These are phyloP conservation scores for Globisporangium radiosum DNA, from an alignment of 352 stramenopile genomes.

Conservation along the genomic window DNA sequence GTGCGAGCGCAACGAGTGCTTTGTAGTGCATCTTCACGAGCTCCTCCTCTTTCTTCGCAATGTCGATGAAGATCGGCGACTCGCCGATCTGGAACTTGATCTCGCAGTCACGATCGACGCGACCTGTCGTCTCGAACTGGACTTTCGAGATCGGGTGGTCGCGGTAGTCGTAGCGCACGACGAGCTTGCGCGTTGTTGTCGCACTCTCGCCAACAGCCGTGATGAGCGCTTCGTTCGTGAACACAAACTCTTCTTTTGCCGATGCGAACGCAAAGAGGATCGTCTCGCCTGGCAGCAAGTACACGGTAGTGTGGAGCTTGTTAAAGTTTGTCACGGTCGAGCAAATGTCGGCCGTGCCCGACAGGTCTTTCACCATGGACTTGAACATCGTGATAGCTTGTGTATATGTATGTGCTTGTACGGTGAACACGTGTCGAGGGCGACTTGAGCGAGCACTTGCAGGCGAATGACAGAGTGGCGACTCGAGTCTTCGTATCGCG, in stretches of 20 bases:
- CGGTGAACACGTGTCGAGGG: too few species aligned
- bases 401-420: too few species aligned
- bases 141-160: constrained; percentile 26
- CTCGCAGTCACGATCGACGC: constrained; percentile 53
- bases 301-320: constrained; percentile 31
- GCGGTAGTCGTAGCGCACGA: constrained; percentile 34
- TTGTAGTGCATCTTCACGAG: constrained; percentile 47
- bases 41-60: constrained; percentile 39
- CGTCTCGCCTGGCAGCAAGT: constrained; percentile 46
- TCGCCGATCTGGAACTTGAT: constrained; percentile 54
- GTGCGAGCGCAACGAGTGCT: constrained; percentile 24
- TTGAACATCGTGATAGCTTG: constrained; percentile 26
- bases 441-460: too few species aligned
- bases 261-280: constrained; percentile 49
- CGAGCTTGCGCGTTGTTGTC: constrained; percentile 44
- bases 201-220: constrained; percentile 26
- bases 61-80: constrained; percentile 37
- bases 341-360: constrained; percentile 49
- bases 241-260: constrained; percentile 51
- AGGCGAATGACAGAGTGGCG: too few species aligned
- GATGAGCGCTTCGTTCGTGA: constrained; percentile 61
- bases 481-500: too few species aligned
- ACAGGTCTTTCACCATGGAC: constrained; percentile 38
- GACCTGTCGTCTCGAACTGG: constrained; percentile 45
- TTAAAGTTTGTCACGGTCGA: constrained; percentile 32